phyloP scores from a whole-genome alignment of 2,329 filamentous ascomycete genomes.

The Huntiella savannae region DNA sequence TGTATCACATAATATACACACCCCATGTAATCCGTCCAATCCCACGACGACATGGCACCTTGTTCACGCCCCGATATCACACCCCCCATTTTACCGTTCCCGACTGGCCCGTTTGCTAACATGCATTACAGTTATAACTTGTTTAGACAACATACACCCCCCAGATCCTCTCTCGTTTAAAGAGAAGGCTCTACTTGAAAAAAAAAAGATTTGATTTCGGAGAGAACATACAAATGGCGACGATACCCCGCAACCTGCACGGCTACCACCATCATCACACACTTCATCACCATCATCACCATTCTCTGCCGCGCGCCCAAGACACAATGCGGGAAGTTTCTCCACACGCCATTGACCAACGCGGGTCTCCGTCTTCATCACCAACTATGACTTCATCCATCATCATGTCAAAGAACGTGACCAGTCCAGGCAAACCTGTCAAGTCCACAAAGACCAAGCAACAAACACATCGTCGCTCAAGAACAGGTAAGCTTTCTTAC shows the following conservation, averaged over 20 bases:
- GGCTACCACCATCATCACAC: constrained; percentile 20
- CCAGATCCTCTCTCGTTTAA: no score
- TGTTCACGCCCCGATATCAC: no score
- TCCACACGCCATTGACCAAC: no score
- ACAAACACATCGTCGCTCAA: constrained; percentile 85
- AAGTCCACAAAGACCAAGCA: constrained; percentile 46
- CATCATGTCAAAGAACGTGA: constrained; percentile 35
- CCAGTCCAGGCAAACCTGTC: constrained; percentile 19
- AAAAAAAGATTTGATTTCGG: not conserved
- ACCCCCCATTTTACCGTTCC: no score
- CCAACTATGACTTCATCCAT: constrained; percentile 25
- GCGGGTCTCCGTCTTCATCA: no score
- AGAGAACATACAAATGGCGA: constrained; percentile 42
- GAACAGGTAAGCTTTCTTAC: constrained; percentile 41
- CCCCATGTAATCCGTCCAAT: no score
- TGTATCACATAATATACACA: no score
- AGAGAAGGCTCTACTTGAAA: not conserved
- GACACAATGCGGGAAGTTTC: constrained; percentile 20
- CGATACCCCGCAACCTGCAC: constrained; percentile 41
- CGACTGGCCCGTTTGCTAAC: not conserved
- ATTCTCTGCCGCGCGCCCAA: constrained; percentile 34
- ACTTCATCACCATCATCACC: constrained; percentile 15
- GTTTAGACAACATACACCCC: no score
- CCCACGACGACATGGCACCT: no score
- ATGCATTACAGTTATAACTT: not conserved